Conservation (phyloP, 176 grass and related monocot species). For the Leersia perrieri region DNA sequence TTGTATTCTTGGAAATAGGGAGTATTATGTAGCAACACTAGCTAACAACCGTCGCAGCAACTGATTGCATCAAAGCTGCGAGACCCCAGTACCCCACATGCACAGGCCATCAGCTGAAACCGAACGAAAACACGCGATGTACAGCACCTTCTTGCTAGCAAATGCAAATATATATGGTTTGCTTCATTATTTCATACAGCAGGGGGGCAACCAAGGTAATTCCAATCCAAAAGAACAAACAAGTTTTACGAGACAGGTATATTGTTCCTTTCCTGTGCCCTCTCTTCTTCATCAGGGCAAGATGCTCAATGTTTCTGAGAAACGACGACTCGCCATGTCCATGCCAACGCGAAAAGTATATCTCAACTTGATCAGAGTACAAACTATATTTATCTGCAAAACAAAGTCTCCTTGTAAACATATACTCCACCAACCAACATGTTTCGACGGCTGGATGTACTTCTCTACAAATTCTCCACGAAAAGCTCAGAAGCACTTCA, state of each 20-base stretch:
- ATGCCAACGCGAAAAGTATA: background rate
- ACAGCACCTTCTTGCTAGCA: background rate
- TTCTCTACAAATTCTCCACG: background rate
- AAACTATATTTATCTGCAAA: background rate
- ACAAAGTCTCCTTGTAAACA: background rate
- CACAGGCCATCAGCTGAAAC: background rate
- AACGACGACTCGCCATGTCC: background rate
- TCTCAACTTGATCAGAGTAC: background rate
- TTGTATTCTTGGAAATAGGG: too few species aligned
- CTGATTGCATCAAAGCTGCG: too few species aligned
- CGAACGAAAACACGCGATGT: background rate
- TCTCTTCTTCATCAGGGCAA: background rate
- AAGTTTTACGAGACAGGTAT: background rate
- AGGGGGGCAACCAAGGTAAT: background rate
- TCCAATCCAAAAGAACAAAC: background rate
- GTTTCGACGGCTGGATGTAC: background rate
- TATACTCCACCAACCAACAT: background rate
- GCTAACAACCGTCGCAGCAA: too few species aligned
- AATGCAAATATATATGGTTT: background rate
- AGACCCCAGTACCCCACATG: too few species aligned
- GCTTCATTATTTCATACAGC: slow-evolving; percentile 23
- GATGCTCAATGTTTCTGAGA: background rate
- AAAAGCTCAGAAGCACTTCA: slow-evolving; percentile 66
- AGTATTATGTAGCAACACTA: too few species aligned
- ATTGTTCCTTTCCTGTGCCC: background rate